Evolutionary conservation across 164 flowering plant species (phyloP).

Genomic region (Vitis rotundifolia): DNA sequence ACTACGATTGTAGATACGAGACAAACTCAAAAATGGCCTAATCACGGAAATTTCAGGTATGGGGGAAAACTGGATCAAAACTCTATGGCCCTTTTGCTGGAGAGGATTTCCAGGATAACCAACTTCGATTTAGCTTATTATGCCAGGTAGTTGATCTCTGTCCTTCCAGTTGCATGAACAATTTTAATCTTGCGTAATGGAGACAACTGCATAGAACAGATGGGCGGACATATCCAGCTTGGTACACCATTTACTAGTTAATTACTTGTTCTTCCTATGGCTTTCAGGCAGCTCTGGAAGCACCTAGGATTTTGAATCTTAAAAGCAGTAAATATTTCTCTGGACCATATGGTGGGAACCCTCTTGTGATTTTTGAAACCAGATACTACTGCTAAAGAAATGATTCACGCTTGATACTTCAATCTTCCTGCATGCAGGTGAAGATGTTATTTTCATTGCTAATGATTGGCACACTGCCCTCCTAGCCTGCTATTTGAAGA

Average conservation of each 20-base stretch:
- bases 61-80: constrained; percentile 46
- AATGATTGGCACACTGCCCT: constrained; percentile 93
- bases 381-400: background rate
- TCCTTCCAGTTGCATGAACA: background rate
- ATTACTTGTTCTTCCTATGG: background rate
- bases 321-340: constrained; percentile 64
- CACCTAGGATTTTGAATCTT: constrained; percentile 75
- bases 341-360: constrained; percentile 75
- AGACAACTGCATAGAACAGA: too few relatives aligned
- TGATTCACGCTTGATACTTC: background rate
- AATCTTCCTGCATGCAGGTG: constrained; percentile 47
- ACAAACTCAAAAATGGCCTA: too few relatives aligned
- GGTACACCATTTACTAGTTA: too few relatives aligned
- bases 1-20: too few relatives aligned
- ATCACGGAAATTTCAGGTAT: constrained; percentile 19
- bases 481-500: constrained; percentile 77
- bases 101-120: constrained; percentile 69
- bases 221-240: too few relatives aligned
- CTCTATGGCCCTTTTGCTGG: constrained; percentile 61
- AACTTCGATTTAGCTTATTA: constrained; percentile 71
- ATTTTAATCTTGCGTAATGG: too few relatives aligned
- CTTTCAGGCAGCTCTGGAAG: constrained; percentile 85
- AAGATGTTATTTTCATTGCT: constrained; percentile 74
- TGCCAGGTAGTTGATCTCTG: constrained; percentile 47
- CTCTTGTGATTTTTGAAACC: background rate